Evolutionary conservation across 345 rosid genomes (phyloP).

Genomic region (Salix udensis): DNA sequence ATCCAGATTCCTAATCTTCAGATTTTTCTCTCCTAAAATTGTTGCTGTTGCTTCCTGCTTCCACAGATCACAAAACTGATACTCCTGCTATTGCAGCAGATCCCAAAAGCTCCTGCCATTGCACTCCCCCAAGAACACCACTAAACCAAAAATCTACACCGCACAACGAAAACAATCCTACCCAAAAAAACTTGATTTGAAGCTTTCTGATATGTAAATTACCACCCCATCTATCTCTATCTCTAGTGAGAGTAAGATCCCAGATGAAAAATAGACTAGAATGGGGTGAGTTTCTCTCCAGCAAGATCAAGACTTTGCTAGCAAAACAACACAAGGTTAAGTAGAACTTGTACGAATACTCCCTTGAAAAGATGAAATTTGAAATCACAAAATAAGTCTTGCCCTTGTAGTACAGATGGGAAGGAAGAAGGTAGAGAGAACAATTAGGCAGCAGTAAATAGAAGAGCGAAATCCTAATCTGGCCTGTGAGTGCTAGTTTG

Average conservation of each 20-base stretch:
- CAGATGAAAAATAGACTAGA: conserved; percentile 9
- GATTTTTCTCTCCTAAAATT: conserved; percentile 6
- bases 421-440: conserved; percentile 1
- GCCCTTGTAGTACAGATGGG: neutral
- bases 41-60: conserved; percentile 29
- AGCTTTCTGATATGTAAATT: neutral
- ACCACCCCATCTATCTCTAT: conserved; percentile 17
- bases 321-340: neutral
- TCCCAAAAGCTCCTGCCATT: conserved; percentile 49
- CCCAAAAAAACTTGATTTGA: conserved; percentile 7
- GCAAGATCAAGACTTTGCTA: neutral
- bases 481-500: conserved; percentile 3
- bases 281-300: conserved; percentile 10
- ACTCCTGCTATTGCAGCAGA: conserved; percentile 34
- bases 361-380: neutral
- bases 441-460: neutral
- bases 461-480: neutral
- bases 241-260: conserved; percentile 11
- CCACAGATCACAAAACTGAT: conserved; percentile 37
- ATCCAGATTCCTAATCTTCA: conserved; percentile 36
- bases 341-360: neutral
- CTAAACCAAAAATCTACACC: conserved; percentile 18
- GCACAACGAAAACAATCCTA: conserved; percentile 5
- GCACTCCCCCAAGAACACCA: conserved; percentile 38
- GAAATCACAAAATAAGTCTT: neutral